A percentile compares a stretch with the other conserved stretches of the same genome.
Evolutionary conservation across 306 rosid species (phyloP).

Genomic region (Vachellia pachyceras): DNA sequence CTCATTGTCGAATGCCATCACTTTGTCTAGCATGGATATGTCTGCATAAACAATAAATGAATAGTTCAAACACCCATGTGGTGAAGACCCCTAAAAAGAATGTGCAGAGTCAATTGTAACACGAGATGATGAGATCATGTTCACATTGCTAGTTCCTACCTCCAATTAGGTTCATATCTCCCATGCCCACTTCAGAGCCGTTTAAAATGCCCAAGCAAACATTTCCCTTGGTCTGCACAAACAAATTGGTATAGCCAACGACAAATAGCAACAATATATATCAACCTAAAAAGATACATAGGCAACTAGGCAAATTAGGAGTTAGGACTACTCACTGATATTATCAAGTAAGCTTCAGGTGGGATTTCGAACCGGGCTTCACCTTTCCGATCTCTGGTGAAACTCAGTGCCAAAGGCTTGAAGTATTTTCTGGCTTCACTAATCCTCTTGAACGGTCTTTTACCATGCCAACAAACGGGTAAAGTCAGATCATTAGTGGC

Average conservation of each 20-base stretch:
- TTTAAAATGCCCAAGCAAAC: slow-evolving; percentile 92
- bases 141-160: slow-evolving; percentile 59
- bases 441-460: slow-evolving; percentile 65
- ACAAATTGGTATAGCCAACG: background rate
- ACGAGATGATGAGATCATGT: background rate
- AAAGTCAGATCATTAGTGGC: slow-evolving; percentile 61
- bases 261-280: slow-evolving; percentile 7
- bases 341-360: slow-evolving; percentile 79
- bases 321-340: slow-evolving; percentile 65
- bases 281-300: slow-evolving; percentile 8
- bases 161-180: slow-evolving; percentile 69
- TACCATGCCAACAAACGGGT: slow-evolving; percentile 84
- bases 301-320: background rate
- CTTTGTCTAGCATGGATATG: slow-evolving; percentile 87
- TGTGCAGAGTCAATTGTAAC: background rate
- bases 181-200: slow-evolving; percentile 75
- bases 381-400: slow-evolving; percentile 49
- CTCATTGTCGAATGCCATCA: slow-evolving; percentile 81
- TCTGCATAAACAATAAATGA: slow-evolving; percentile 41
- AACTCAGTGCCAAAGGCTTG: slow-evolving; percentile 71
- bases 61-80: background rate
- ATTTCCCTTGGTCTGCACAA: slow-evolving; percentile 69
- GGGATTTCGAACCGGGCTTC: slow-evolving; percentile 68
- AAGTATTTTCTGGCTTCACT: slow-evolving; percentile 78
- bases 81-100: background rate